Conservation (phyloP, 768 basidiomycete species). For the Leccinum pellstonianum region DNA sequence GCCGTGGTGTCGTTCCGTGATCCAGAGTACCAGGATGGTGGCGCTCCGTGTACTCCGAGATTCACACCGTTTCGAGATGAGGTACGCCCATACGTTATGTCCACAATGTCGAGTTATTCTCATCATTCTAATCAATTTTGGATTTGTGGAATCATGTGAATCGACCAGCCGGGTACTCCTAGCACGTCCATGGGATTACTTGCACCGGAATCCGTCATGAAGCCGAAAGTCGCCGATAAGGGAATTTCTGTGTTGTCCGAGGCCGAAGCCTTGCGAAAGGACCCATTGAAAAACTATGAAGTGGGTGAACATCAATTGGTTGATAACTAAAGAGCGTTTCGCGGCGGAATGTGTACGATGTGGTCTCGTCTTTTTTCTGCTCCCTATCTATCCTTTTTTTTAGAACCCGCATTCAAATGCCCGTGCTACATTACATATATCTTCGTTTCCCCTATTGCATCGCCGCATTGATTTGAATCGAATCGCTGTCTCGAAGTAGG, state of each 20-base stretch:
- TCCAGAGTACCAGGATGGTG: slow-evolving; percentile 21
- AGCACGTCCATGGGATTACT: slow-evolving; percentile 30
- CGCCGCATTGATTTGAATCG: background rate
- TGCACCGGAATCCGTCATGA: slow-evolving; percentile 63
- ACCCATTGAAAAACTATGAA: slow-evolving; percentile 80
- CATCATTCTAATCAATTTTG: background rate
- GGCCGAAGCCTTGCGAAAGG: slow-evolving; percentile 74
- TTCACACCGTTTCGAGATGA: slow-evolving; percentile 78
- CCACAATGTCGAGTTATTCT: slow-evolving; percentile 7
- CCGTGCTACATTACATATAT: background rate
- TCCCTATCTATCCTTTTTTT: slow-evolving; percentile 15
- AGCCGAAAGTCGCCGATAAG: slow-evolving; percentile 50
- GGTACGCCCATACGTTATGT: slow-evolving; percentile 38
- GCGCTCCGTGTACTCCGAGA: slow-evolving; percentile 47
- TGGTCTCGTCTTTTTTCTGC: slow-evolving; percentile 6
- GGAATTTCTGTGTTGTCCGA: slow-evolving; percentile 52
- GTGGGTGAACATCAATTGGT: slow-evolving; percentile 19
- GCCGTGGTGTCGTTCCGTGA: slow-evolving; percentile 43
- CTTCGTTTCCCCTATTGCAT: slow-evolving; percentile 5
- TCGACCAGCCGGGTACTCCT: slow-evolving; percentile 21
- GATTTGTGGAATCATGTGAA: slow-evolving; percentile 5
- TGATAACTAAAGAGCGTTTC: slow-evolving; percentile 23
- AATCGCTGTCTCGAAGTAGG: background rate
- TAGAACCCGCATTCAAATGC: background rate
- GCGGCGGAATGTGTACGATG: background rate